Evolutionary conservation across 2,329 filamentous ascomycete species (phyloP).

Genomic region (Neopestalotiopsis sp.): DNA sequence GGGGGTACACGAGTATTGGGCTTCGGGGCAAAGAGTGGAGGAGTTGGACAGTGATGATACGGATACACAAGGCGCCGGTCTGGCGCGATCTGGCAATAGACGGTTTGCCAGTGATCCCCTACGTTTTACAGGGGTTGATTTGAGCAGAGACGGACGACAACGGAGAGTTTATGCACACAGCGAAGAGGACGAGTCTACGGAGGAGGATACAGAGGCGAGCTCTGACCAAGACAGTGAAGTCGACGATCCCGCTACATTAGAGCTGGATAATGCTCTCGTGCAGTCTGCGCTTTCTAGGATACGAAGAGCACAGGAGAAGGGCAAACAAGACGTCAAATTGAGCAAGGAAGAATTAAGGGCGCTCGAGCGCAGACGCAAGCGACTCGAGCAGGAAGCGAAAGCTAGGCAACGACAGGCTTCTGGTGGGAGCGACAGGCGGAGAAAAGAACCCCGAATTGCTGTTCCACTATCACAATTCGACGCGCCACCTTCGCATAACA

Average conservation of each 20-base stretch:
- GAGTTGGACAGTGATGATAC: constrained; percentile 69
- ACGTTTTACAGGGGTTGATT: constrained; percentile 65
- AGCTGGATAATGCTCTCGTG: constrained; percentile 77
- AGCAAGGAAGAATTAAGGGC: constrained; percentile 82
- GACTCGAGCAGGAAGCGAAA: constrained; percentile 57
- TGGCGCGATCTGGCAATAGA: constrained; percentile 49
- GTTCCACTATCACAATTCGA: constrained; percentile 60
- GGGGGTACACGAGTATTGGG: constrained; percentile 46
- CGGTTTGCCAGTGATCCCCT: constrained; percentile 66
- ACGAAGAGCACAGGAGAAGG: constrained; percentile 75
- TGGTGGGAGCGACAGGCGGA: constrained; percentile 44
- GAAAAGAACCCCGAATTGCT: constrained; percentile 53
- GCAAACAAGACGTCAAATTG: constrained; percentile 80
- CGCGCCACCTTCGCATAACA: constrained; percentile 42
- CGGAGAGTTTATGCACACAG: constrained; percentile 47
- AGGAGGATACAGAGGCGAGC: constrained; percentile 55
- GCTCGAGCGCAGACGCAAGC: constrained; percentile 71
- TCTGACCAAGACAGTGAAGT: constrained; percentile 56
- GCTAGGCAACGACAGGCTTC: constrained; percentile 59
- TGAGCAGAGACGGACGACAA: constrained; percentile 50
- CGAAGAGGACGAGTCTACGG: constrained; percentile 55
- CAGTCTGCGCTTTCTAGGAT: constrained; percentile 83
- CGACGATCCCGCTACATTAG: constrained; percentile 62
- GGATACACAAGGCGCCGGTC: constrained; percentile 61
- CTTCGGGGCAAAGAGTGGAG: constrained; percentile 55